Evolutionary conservation across 208 protist genomes (phyloP).

Genomic region (Pavlovales sp.): DNA sequence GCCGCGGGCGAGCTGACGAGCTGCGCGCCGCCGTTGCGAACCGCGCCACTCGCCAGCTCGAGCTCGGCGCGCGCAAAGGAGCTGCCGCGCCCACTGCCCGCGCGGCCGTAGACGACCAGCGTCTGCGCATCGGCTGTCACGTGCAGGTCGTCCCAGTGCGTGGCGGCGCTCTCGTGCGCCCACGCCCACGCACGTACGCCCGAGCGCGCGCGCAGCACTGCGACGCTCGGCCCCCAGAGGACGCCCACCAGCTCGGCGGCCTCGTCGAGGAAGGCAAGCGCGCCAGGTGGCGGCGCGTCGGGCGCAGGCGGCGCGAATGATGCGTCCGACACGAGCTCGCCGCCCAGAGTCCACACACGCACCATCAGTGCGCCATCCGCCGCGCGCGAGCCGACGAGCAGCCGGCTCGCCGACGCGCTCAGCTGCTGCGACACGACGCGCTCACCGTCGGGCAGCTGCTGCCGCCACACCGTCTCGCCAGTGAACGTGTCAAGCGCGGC

Average conservation of each 20-base stretch:
- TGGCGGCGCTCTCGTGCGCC: not conserved
- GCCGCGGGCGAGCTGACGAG: not conserved
- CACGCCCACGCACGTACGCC: not conserved
- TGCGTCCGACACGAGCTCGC: constrained; percentile 16
- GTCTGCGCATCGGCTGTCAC: not conserved
- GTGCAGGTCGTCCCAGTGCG: not conserved
- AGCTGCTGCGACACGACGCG: not conserved
- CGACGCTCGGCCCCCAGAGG: not conserved
- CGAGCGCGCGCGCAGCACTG: not conserved
- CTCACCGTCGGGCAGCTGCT: constrained; percentile 17
- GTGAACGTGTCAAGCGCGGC: not conserved
- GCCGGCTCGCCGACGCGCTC: too few species aligned
- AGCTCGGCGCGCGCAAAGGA: not conserved
- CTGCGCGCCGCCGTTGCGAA: not conserved
- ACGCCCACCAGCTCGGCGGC: not conserved
- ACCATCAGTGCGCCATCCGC: not conserved
- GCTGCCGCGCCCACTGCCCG: too few species aligned
- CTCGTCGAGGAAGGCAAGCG: not conserved
- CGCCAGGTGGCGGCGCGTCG: not conserved
- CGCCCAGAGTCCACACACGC: not conserved
- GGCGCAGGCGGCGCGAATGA: too few species aligned
- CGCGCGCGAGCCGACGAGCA: not conserved
- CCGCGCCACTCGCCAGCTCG: not conserved
- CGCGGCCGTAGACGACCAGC: not conserved
- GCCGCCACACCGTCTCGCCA: constrained; percentile 7